These are phyloP conservation scores for Phoma sp. DNA, from an alignment of 2,329 filamentous ascomycete species.

Conservation along the genomic window DNA sequence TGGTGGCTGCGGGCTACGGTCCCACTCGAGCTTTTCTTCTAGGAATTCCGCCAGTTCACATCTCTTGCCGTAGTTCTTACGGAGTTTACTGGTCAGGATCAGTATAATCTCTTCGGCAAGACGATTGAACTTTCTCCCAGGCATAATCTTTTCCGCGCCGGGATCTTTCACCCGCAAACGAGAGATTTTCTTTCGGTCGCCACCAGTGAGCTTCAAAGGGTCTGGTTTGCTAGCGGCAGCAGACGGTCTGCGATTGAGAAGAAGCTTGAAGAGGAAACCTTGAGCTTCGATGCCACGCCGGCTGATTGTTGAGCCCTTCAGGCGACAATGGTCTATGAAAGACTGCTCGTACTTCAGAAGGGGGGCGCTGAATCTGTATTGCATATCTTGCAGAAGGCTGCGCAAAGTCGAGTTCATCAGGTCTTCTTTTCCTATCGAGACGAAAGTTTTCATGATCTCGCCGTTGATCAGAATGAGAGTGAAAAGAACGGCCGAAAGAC, in stretches of 20 bases:
- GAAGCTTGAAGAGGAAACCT: slow-evolving; percentile 18
- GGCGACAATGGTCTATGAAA: slow-evolving; percentile 25
- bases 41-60: background rate
- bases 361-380: slow-evolving; percentile 16
- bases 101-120: background rate
- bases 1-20: background rate
- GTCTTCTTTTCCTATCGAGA: background rate
- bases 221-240: background rate
- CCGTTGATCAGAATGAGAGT: slow-evolving; percentile 25
- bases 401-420: slow-evolving; percentile 1
- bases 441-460: slow-evolving; percentile 18
- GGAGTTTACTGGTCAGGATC: background rate
- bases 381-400: slow-evolving; percentile 5
- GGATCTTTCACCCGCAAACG: background rate
- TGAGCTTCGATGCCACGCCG: slow-evolving; percentile 14
- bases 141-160: background rate
- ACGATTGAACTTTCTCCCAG: background rate
- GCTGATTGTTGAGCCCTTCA: slow-evolving; percentile 14
- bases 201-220: background rate
- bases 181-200: background rate
- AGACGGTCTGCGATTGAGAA: background rate
- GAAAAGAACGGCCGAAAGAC: slow-evolving; percentile 23
- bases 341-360: slow-evolving; percentile 5
- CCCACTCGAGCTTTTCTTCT: slow-evolving; percentile 2
- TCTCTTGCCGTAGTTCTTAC: background rate